phyloP scores from a whole-genome alignment of 805 yeast species.

The Novakomyces olei region DNA sequence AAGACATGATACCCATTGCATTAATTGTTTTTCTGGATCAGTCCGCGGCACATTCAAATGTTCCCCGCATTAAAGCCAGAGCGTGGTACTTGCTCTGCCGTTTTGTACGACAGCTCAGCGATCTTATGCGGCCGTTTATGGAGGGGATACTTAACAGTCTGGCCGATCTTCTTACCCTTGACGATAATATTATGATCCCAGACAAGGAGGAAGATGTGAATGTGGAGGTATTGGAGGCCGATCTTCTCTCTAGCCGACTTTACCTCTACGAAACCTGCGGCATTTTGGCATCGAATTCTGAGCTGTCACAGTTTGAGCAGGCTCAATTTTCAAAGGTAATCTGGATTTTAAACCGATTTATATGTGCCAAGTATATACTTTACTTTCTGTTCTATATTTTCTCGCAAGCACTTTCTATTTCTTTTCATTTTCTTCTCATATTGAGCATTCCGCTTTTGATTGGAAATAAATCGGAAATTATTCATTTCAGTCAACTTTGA shows the following conservation, averaged over 20 bases:
- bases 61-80: slow-evolving; percentile 55
- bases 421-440: no score
- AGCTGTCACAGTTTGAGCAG: not conserved
- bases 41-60: slow-evolving; percentile 56
- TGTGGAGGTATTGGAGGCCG: slow-evolving; percentile 19
- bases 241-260: slow-evolving; percentile 43
- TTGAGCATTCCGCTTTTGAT: no score
- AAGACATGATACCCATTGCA: slow-evolving; percentile 32
- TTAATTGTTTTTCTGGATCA: slow-evolving; percentile 60
- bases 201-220: slow-evolving; percentile 15
- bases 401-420: no score
- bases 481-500: no score
- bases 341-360: no score
- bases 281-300: slow-evolving; percentile 29
- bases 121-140: slow-evolving; percentile 31
- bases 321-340: not conserved
- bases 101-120: slow-evolving; percentile 56
- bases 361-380: no score
- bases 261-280: slow-evolving; percentile 77
- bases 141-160: slow-evolving; percentile 39
- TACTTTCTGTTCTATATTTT: no score
- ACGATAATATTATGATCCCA: slow-evolving; percentile 28
- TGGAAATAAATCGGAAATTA: no score
- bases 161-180: slow-evolving; percentile 36
- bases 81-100: slow-evolving; percentile 80